These are phyloP conservation scores for Geranium brycei DNA, from an alignment of 345 rosid genomes.

Conservation along the genomic window DNA sequence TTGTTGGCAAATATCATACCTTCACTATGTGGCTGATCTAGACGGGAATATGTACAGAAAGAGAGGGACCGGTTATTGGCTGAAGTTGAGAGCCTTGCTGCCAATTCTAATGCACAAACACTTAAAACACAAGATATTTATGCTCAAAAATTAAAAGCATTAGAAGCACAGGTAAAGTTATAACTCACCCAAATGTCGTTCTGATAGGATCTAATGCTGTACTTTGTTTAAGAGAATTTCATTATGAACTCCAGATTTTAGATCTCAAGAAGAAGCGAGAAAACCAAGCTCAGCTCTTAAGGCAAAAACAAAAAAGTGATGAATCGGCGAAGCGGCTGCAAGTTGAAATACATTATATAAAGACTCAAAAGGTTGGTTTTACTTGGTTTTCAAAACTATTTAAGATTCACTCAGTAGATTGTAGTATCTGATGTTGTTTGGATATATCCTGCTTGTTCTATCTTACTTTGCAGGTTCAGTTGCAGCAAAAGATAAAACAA, in stretches of 20 bases:
- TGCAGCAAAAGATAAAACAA: constrained; percentile 69
- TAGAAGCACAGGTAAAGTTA: constrained; percentile 44
- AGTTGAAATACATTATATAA: constrained; percentile 62
- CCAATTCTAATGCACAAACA: constrained; percentile 48
- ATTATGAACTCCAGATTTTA: constrained; percentile 31
- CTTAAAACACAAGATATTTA: constrained; percentile 38
- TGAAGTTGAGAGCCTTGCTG: constrained; percentile 48
- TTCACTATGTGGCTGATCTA: constrained; percentile 8
- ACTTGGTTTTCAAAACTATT: constrained; percentile 3
- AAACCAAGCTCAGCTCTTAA: constrained; percentile 52
- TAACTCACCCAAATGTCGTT: constrained; percentile 1
- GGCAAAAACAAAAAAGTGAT: constrained; percentile 73
- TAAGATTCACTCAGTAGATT: not conserved
- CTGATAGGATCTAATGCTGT: constrained; percentile 4
- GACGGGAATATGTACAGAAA: constrained; percentile 25
- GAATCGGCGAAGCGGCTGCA: constrained; percentile 60
- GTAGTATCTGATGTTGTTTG: not conserved
- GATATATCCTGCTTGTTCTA: not conserved
- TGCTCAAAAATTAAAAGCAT: constrained; percentile 53
- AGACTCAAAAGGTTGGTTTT: constrained; percentile 53
- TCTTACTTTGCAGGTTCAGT: constrained; percentile 41
- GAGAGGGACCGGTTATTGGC: constrained; percentile 56
- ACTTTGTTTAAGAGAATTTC: constrained; percentile 1
- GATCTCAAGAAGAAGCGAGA: constrained; percentile 72
- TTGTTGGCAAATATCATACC: constrained; percentile 4